phyloP scores from a whole-genome alignment of 169 alveolate genomes.

The Plasmodium inui region DNA sequence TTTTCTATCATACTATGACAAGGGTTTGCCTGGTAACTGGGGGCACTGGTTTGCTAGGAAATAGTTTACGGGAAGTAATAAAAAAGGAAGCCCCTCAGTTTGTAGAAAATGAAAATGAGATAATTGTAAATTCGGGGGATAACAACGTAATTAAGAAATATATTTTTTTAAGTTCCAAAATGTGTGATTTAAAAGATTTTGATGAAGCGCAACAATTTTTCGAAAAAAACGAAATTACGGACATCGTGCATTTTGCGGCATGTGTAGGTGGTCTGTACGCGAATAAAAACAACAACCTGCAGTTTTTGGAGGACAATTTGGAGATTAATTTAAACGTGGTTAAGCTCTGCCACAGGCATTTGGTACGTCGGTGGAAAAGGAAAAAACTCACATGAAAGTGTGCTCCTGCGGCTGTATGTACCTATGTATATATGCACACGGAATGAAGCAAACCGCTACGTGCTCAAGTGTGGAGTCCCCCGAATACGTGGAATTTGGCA shows the following conservation, averaged over 20 bases:
- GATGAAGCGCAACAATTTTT: conserved; percentile 35
- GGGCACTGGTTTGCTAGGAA: conserved; percentile 72
- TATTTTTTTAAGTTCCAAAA: conserved; percentile 63
- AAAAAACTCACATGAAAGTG: neutral
- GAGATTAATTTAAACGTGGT: conserved; percentile 56
- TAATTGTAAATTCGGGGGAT: conserved; percentile 60
- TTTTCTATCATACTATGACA: conserved; percentile 33
- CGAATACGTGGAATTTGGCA: neutral
- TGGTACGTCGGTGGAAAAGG: conserved; percentile 3
- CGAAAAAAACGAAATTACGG: conserved; percentile 57
- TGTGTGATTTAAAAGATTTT: conserved; percentile 68
- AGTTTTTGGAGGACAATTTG: conserved; percentile 41
- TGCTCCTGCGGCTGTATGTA: neutral
- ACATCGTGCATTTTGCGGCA: conserved; percentile 73
- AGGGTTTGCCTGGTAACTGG: conserved; percentile 66
- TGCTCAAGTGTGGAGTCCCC: neutral
- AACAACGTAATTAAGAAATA: conserved; percentile 51
- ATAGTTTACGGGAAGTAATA: conserved; percentile 53
- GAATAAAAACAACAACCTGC: conserved; percentile 47
- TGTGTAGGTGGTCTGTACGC: conserved; percentile 64
- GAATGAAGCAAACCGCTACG: neutral
- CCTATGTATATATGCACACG: neutral
- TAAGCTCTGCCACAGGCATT: conserved; percentile 58
- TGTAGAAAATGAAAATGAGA: conserved; percentile 55
- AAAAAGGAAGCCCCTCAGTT: conserved; percentile 20